Percentiles rank a stretch among this genome's conserved stretches.
These are phyloP conservation scores for Cardamine chenopodiifolia DNA, from an alignment of 345 rosid genomes.

Conservation along the genomic window DNA sequence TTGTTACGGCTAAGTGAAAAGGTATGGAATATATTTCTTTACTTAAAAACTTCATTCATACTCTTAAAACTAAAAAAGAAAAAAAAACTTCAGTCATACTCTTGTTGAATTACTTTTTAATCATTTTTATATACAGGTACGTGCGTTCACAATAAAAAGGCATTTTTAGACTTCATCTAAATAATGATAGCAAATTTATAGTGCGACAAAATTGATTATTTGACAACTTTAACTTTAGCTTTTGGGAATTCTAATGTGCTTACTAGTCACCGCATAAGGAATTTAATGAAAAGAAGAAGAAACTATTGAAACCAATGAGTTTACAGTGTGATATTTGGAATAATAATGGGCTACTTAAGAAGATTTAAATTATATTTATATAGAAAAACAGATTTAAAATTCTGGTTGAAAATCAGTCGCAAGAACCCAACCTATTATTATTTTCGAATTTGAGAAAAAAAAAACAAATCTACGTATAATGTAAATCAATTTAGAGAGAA, in stretches of 20 bases:
- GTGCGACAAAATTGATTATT: conserved; percentile 12
- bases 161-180: conserved; percentile 21
- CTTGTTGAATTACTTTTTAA: conserved; percentile 6
- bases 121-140: neutral
- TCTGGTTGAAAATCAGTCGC: neutral
- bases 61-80: neutral
- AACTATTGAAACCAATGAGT: neutral
- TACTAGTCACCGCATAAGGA: neutral
- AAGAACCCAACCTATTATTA: neutral
- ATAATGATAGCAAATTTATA: conserved; percentile 13
- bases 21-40: conserved; percentile 21
- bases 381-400: neutral
- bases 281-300: neutral
- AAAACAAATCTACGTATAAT: neutral
- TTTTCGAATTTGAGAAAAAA: neutral
- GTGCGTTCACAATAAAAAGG: conserved; percentile 28
- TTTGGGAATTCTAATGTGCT: conserved; percentile 5
- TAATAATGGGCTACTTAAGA: neutral
- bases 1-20: conserved; percentile 37
- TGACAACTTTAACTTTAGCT: conserved; percentile 4
- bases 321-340: conserved; percentile 10
- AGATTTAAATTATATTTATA: neutral
- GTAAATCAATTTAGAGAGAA: neutral
- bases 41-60: conserved; percentile 31
- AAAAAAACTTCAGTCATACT: conserved; percentile 29